These are phyloP conservation scores for Pontederia paniculata DNA, from an alignment of 176 grass and related monocot genomes.

Conservation along the genomic window DNA sequence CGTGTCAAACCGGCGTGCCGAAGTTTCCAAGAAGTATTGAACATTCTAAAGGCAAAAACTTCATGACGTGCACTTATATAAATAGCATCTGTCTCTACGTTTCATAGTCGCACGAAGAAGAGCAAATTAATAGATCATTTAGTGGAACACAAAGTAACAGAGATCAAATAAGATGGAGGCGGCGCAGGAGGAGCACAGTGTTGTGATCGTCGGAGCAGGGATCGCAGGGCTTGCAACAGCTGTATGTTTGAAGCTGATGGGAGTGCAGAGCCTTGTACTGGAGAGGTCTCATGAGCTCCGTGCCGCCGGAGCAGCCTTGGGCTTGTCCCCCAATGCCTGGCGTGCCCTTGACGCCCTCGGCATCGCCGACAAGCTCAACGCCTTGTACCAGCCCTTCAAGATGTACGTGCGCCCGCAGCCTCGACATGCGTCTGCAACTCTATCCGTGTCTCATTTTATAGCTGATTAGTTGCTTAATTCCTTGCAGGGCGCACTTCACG, in stretches of 20 bases:
- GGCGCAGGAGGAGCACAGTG: conserved; percentile 9
- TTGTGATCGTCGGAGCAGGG: conserved; percentile 51
- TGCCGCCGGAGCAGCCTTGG: conserved; percentile 18
- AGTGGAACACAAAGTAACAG: no score
- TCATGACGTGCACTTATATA: no score
- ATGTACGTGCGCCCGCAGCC: conserved; percentile 10
- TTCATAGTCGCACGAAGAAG: no score
- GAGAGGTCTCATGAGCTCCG: conserved; percentile 24
- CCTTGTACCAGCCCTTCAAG: conserved; percentile 12
- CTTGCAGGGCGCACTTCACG: no score
- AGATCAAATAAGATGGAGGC: neutral
- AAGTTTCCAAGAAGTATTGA: no score
- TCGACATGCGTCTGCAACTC: no score
- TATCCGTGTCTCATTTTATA: no score
- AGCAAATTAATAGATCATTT: no score
- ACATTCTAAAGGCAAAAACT: no score
- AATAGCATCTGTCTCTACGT: no score
- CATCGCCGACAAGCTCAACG: conserved; percentile 14
- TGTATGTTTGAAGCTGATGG: conserved; percentile 5
- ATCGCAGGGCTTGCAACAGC: conserved; percentile 51
- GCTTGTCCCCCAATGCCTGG: conserved; percentile 28
- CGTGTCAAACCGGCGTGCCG: no score
- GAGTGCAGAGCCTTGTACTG: conserved; percentile 18
- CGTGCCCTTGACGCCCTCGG: conserved; percentile 28
- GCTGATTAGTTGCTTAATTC: no score